These are phyloP conservation scores for Terana coerulea DNA, from an alignment of 768 basidiomycete species.

Conservation along the genomic window DNA sequence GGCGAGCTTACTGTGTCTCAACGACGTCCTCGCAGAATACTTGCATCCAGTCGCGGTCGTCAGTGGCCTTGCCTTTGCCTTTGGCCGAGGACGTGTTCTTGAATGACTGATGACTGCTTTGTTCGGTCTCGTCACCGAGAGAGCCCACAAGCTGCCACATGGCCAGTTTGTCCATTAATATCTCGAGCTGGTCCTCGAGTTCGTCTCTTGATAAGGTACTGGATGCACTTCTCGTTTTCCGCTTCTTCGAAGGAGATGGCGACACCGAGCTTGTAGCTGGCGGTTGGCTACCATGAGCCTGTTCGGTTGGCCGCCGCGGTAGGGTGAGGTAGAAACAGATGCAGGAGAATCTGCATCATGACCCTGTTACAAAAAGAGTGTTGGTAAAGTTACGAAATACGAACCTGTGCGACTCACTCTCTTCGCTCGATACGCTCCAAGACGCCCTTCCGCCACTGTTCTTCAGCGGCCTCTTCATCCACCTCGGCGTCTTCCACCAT, in stretches of 20 bases:
- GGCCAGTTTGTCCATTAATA: slow-evolving; percentile 75
- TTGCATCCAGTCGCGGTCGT: slow-evolving; percentile 67
- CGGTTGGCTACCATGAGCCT: slow-evolving; percentile 11
- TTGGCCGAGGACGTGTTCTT: slow-evolving; percentile 20
- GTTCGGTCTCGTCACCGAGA: slow-evolving; percentile 25
- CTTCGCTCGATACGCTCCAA: slow-evolving; percentile 65
- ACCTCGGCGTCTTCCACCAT: slow-evolving; percentile 16
- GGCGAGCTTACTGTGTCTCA: slow-evolving; percentile 50
- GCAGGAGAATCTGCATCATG: slow-evolving; percentile 71
- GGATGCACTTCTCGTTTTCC: slow-evolving; percentile 20
- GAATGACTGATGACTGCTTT: not conserved
- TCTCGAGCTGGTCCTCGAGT: slow-evolving; percentile 56
- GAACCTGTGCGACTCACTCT: slow-evolving; percentile 25
- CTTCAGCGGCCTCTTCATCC: slow-evolving; percentile 36
- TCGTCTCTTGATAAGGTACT: slow-evolving; percentile 13
- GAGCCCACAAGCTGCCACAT: slow-evolving; percentile 63
- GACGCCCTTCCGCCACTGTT: slow-evolving; percentile 53
- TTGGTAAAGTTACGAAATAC: not conserved
- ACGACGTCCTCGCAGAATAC: slow-evolving; percentile 64
- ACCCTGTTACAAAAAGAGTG: slow-evolving; percentile 39
- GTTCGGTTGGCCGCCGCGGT: slow-evolving; percentile 39
- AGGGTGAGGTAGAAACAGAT: slow-evolving; percentile 63
- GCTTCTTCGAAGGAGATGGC: slow-evolving; percentile 20
- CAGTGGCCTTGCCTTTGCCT: slow-evolving; percentile 16
- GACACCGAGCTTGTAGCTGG: slow-evolving; percentile 15